Base-by-base conservation (phyloP, 805 yeast genomes). In the Kluyveromyces siamensis region DNA sequence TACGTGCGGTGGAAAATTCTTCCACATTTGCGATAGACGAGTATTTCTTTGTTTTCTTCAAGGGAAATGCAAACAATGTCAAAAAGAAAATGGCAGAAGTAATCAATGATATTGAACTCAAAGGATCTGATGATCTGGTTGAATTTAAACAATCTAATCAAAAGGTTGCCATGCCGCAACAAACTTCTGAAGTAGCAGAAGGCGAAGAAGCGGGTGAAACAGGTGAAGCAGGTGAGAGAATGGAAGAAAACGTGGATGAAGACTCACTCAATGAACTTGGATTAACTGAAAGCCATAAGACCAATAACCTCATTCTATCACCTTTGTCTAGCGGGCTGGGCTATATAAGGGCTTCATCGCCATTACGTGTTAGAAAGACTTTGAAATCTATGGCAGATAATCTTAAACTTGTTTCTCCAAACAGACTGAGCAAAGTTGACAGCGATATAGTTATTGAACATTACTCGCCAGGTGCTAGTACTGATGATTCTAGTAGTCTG, bases 1-100 rank as follows among this genome's bases (percentile, higher is more conserved):
- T 87, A n/a, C 75, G 79, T 47, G 87, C 83, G 2, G 62, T 81
- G 41, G 87, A 82, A 54, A 73, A 74, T 45, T 67, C 72, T 7
- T 73, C 72, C 1, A 66, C 78, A 1, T 79, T 65, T 59, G 81
- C 80, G 0, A 58, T 81, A n/a, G 89, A 86, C 57, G 87, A 82
- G 45, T 79, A 82, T 52, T 79, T 79, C 52, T 76, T 89, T 54
- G 75, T 87, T 61, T 83, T 87, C 51, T 82, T 87, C 60, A 69
- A 72, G 18, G 67, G 65, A 8, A 77, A 76, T 1, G 66, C 68
- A 3, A 51, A 60, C 5, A 66, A 67, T 2, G 70, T 82, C 45
- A 68, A 69, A 44, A 59, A 68, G 2, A 68, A 69, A 0, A 62
- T 81, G 38, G 62, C 67, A 14, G 61, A 64, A 16, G 63, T 68